Evolutionary conservation across 129 eudicot genomes (phyloP).

Genomic region (Tagetes erecta): DNA sequence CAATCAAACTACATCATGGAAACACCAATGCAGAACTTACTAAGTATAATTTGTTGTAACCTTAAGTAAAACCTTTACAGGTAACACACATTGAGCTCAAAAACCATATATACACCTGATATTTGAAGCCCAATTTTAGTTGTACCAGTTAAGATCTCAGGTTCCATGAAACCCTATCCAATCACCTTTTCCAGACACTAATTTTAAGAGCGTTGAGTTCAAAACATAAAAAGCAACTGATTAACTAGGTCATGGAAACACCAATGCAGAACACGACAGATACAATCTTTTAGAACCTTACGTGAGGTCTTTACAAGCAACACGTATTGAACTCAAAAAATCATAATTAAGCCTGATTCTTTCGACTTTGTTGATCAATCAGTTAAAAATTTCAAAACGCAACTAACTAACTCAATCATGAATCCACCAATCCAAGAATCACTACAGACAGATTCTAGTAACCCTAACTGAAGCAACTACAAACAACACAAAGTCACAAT

Average conservation of each 20-base stretch:
- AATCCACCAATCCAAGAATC: not conserved
- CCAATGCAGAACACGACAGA: slow-evolving; percentile 13
- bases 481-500: slow-evolving; percentile 7
- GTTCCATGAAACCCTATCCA: not conserved
- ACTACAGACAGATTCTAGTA: not conserved
- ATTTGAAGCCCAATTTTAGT: not conserved
- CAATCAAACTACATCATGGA: slow-evolving; percentile 21
- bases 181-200: not conserved
- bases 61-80: slow-evolving; percentile 1
- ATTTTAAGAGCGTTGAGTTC: not conserved
- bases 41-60: not conserved
- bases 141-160: not conserved
- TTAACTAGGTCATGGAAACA: not conserved
- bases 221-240: not conserved
- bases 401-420: too few relatives aligned
- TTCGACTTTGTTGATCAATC: too few relatives aligned
- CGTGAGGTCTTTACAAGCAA: slow-evolving; percentile 14
- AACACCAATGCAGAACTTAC: slow-evolving; percentile 11
- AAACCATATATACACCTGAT: not conserved
- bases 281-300: slow-evolving; percentile 27
- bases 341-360: too few relatives aligned
- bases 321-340: not conserved
- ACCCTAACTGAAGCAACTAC: slow-evolving; percentile 2
- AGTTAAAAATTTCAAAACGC: not conserved
- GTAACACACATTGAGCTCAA: not conserved